Conservation (phyloP, 495 filamentous ascomycete species). For the Trichoderma gamsii region DNA sequence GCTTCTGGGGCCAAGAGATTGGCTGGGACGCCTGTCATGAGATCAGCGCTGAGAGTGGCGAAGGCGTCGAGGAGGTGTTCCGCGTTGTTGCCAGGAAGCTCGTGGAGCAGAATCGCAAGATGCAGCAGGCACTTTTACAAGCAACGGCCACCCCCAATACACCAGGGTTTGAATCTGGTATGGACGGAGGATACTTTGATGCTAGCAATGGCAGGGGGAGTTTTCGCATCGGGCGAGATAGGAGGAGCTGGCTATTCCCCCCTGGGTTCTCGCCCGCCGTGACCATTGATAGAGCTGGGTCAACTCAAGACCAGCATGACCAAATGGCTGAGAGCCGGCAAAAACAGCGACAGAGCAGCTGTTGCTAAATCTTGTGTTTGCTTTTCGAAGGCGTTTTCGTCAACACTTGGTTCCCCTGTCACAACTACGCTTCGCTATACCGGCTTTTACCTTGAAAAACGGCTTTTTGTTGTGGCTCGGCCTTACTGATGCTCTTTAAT, state of each 20-base stretch:
- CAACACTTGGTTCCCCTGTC: too few species aligned
- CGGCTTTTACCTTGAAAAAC: too few species aligned
- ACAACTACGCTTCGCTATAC: too few species aligned
- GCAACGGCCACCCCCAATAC: constrained; percentile 36
- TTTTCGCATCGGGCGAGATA: constrained; percentile 56
- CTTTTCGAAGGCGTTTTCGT: not conserved
- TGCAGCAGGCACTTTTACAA: constrained; percentile 47
- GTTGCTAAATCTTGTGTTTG: constrained; percentile 33
- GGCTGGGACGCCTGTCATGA: constrained; percentile 97
- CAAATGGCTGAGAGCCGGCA: constrained; percentile 25
- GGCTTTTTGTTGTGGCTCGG: too few species aligned
- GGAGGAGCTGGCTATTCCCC: constrained; percentile 55
- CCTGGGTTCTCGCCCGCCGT: constrained; percentile 49
- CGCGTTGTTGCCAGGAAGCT: constrained; percentile 89
- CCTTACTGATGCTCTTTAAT: too few species aligned
- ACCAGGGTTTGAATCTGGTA: constrained; percentile 26
- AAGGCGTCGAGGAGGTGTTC: constrained; percentile 97
- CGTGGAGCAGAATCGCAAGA: constrained; percentile 80
- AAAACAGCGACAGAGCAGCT: constrained; percentile 33
- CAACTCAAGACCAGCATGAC: constrained; percentile 25
- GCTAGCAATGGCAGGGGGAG: constrained; percentile 44
- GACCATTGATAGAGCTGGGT: constrained; percentile 35
- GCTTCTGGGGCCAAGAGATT: constrained; percentile 86
- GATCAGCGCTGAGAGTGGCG: constrained; percentile 87
- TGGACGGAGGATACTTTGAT: constrained; percentile 41